Evolutionary conservation across 306 rosid species (phyloP).

Genomic region (Gastrolobium villosum): DNA sequence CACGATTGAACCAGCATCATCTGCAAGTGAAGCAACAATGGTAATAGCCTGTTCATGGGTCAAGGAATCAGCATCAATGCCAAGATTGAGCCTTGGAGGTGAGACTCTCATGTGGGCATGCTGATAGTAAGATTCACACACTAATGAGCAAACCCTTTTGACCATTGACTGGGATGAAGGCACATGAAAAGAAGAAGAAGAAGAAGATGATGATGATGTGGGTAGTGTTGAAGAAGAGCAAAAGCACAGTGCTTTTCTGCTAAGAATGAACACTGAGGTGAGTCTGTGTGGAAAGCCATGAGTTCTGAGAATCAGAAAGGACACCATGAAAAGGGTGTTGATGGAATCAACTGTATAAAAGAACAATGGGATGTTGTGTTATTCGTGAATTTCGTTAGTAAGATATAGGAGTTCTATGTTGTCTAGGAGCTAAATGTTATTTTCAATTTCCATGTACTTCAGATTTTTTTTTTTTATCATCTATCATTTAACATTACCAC

Average conservation of each 20-base stretch:
- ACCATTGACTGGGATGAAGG: constrained; percentile 61
- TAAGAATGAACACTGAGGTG: constrained; percentile 37
- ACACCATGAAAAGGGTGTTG: constrained; percentile 48
- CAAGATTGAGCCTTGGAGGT: constrained; percentile 63
- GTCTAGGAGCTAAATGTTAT: too few relatives aligned
- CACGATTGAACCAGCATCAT: constrained; percentile 79
- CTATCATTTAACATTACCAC: too few relatives aligned
- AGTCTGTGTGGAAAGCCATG: constrained; percentile 55
- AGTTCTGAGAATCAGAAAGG: constrained; percentile 52
- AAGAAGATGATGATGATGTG: background rate
- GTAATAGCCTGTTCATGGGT: constrained; percentile 73
- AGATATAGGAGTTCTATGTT: too few relatives aligned
- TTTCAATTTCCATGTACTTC: too few relatives aligned
- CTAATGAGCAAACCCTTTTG: constrained; percentile 64
- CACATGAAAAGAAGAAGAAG: constrained; percentile 43
- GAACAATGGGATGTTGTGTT: too few relatives aligned
- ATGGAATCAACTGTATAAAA: background rate
- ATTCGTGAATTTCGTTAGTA: too few relatives aligned
- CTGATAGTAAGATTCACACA: constrained; percentile 64
- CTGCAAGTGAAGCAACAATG: constrained; percentile 76
- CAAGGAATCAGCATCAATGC: constrained; percentile 59
- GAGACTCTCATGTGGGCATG: constrained; percentile 55
- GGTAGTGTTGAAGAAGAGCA: constrained; percentile 37
- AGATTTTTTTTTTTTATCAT: too few relatives aligned
- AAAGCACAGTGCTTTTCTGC: constrained; percentile 47